Evolutionary conservation across 2,329 filamentous ascomycete genomes (phyloP).

Genomic region (Colletotrichum sidae): DNA sequence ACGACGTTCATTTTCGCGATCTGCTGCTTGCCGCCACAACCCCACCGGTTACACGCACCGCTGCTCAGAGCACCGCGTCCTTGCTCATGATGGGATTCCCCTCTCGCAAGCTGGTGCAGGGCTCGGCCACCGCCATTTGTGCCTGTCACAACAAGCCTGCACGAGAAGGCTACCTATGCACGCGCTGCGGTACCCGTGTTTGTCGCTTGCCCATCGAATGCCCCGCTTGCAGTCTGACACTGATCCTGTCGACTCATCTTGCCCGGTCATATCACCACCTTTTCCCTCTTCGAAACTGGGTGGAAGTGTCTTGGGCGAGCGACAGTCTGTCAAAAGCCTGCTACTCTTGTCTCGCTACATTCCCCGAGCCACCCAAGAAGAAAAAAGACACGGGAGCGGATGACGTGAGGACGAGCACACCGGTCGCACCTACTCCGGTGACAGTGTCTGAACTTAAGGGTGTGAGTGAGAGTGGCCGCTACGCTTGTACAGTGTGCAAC

Average conservation of each 20-base stretch:
- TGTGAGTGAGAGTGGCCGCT: constrained; percentile 87
- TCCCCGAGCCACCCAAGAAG: constrained; percentile 65
- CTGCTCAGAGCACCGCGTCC: constrained; percentile 68
- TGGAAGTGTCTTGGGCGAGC: constrained; percentile 85
- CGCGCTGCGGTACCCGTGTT: constrained; percentile 87
- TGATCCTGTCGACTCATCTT: constrained; percentile 93
- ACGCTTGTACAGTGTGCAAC: constrained; percentile 87
- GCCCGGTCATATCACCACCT: constrained; percentile 94
- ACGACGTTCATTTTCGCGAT: constrained; percentile 82
- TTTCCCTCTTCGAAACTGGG: constrained; percentile 91
- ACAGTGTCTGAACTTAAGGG: constrained; percentile 60
- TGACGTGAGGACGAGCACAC: constrained; percentile 32
- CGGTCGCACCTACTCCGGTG: constrained; percentile 38
- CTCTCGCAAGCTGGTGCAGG: constrained; percentile 80
- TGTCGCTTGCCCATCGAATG: constrained; percentile 92
- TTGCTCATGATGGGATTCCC: constrained; percentile 99
- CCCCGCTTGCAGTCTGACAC: constrained; percentile 88
- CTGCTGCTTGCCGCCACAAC: constrained; percentile 91
- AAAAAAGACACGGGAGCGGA: constrained; percentile 37
- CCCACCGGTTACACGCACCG: constrained; percentile 82
- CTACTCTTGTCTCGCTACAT: constrained; percentile 80
- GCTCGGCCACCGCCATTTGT: constrained; percentile 78
- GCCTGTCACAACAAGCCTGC: constrained; percentile 89
- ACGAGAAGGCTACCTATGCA: constrained; percentile 90
- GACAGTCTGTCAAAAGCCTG: constrained; percentile 75